Evolutionary conservation across 208 protist genomes (phyloP), one percentile per base, ranked within the genome.

Genomic region (Porcisia deanei): DNA sequence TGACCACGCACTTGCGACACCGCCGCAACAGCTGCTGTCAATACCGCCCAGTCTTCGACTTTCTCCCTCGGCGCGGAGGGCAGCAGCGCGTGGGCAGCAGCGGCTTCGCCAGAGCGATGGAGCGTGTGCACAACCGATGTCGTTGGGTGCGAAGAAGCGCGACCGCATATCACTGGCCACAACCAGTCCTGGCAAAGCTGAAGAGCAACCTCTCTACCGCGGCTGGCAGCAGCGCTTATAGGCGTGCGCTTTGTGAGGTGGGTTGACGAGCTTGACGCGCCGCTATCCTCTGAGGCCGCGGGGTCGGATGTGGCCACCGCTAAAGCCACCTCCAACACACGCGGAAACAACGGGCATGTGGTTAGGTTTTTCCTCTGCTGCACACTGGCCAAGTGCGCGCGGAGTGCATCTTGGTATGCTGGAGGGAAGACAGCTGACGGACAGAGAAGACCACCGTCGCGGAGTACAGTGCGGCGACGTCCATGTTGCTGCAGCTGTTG

Each of bases 301-400:
- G 66, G 20, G 16, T 64, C 55, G 9, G 67, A 22, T 5, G 61
- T 64, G 7, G 59, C 60, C 16, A 71, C 39, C 47, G 59, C 6
- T 6, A 87, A 20, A 0, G 86, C 85, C 18, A 90, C 82, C 76
- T 88, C 77, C 25, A 94, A 4, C 22, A 94, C 72, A 3, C 87
- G 87, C 20, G 80, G 60, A 52, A 91, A 82, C 9, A 94, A 71
- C 0, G 89, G 80, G 1, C 74, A 90, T 6, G 81, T 81, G 18
- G 86, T 72, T 61, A 75, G 49, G 73, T 88, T 81, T 58, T 85
- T 89, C 54, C 76, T 76, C 3, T 83, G 43, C 9, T 16, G 76
- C 60, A 83, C 74, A 54, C 54, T 81, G 8, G 47, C 49, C 63
- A 88, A 63, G 37, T 63, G 63, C 1, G 37, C 60, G 1, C 80